A percentile compares a stretch with the other conserved stretches of the same genome.
phyloP scores from a whole-genome alignment of 129 eudicot genomes.

The Centaurea solstitialis region DNA sequence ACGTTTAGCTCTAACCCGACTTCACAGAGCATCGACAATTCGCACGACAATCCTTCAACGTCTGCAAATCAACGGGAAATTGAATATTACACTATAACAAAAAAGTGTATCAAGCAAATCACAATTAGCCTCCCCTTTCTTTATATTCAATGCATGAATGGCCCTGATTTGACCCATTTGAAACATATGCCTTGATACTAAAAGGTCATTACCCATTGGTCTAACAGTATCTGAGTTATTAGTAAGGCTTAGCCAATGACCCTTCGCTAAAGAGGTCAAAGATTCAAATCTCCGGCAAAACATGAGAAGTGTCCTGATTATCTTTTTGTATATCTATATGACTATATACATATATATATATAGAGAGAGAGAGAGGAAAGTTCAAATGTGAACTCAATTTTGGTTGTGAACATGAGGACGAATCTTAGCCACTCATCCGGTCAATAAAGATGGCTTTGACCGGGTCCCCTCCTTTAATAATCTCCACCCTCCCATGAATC shows the following conservation, averaged over 20 bases:
- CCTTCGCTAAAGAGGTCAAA: background rate
- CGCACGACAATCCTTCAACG: slow-evolving; percentile 61
- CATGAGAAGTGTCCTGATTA: background rate
- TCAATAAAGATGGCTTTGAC: too few species aligned
- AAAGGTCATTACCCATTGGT: background rate
- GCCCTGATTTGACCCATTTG: background rate
- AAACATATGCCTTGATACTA: background rate
- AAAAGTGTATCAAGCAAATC: too few species aligned
- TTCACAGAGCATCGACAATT: slow-evolving; percentile 71
- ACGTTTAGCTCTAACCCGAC: slow-evolving; percentile 23
- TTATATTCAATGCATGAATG: background rate
- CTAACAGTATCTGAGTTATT: background rate
- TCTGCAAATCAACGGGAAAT: slow-evolving; percentile 39
- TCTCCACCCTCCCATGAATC: too few species aligned
- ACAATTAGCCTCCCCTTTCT: too few species aligned
- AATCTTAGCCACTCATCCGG: too few species aligned
- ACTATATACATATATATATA: too few species aligned
- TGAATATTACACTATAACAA: background rate
- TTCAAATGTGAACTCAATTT: too few species aligned
- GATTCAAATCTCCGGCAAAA: background rate
- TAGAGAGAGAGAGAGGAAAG: too few species aligned
- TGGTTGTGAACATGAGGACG: too few species aligned
- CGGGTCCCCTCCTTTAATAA: too few species aligned
- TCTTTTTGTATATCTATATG: too few species aligned
- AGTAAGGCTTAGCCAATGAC: background rate